Conservation (phyloP, 495 filamentous ascomycete species). For the Arthonia radiata region DNA sequence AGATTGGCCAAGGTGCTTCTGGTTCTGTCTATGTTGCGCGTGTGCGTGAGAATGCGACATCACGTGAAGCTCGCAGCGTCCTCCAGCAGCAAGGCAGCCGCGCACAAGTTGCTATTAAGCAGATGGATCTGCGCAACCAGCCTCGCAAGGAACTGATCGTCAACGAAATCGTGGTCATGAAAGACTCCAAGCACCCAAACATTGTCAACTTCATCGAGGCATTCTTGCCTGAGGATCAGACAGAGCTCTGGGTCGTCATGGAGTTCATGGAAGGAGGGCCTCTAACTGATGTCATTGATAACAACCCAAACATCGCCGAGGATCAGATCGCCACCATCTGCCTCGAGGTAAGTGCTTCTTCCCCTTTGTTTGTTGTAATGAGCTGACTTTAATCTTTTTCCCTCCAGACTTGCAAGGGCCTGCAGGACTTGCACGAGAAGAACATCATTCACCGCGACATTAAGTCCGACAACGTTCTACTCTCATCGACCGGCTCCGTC, state of each 20-base stretch:
- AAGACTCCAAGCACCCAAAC: slow-evolving; percentile 89
- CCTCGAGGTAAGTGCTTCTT: slow-evolving; percentile 43
- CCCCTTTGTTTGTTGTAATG: neutral
- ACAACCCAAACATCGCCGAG: slow-evolving; percentile 73
- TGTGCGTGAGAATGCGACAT: slow-evolving; percentile 50
- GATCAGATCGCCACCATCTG: slow-evolving; percentile 96
- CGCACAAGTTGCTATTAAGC: slow-evolving; percentile 69
- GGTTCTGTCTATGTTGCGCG: slow-evolving; percentile 96
- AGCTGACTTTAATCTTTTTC: slow-evolving; percentile 1
- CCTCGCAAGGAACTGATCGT: slow-evolving; percentile 96
- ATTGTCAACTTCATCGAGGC: slow-evolving; percentile 98
- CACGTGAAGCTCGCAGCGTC: slow-evolving; percentile 36
- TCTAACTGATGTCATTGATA: slow-evolving; percentile 94
- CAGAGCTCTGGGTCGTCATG: slow-evolving; percentile 97
- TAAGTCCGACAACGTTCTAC: slow-evolving; percentile 92
- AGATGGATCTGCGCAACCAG: slow-evolving; percentile 96
- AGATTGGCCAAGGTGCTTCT: slow-evolving; percentile 94
- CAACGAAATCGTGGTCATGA: slow-evolving; percentile 99
- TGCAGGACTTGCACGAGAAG: slow-evolving; percentile 80
- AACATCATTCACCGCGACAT: slow-evolving; percentile 98
- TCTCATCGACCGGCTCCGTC: slow-evolving; percentile 82
- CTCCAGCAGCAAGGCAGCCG: slow-evolving; percentile 42
- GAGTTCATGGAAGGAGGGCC: slow-evolving; percentile 99
- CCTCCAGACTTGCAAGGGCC: slow-evolving; percentile 72
- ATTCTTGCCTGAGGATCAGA: slow-evolving; percentile 75